Evolutionary conservation across 257 asterid species (phyloP), one percentile per base, ranked within the genome.

Genomic region (Lithospermum erythrorhizon): DNA sequence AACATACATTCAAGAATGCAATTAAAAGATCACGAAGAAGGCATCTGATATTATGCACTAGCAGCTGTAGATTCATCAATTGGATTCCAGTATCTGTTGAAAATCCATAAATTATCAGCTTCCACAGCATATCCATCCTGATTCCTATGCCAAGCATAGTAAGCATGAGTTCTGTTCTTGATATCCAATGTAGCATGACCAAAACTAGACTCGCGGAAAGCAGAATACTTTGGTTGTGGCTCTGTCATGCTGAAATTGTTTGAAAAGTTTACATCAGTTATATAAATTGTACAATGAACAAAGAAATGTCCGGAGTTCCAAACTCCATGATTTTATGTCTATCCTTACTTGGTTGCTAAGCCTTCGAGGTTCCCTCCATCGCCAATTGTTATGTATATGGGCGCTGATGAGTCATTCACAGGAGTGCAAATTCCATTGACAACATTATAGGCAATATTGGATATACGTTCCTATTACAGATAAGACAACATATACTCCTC

Each of bases 301-400:
- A 61, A 27, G 17, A 35, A 61, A 61, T 24, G 35, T 45, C 69
- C 3, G 4, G 6, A 27, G 32, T 5, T 27, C 32, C 32, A 27
- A 7, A 55, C 2, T 14, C 59, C n/a, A 55, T 3, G 3, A 53
- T 53, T 53, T 11, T 2, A 53, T 18, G 24, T 53, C 25, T 0
- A 55, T 21, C 21, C 59, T 20, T 55, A 55, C 59, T 20, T 23
- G 32, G 2, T 55, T 20, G 59, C 59, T 23, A 55, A 55, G 57
- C 90, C 90, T 74, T 83, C 90, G 37, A 76, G 67, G 59, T 83
- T 83, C 30, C 87, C 87, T 35, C 87, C 82, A 58, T 83, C 85
- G 24, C 83, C 87, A 24, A 83, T 80, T 29, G 84, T 72, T 35
- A 80, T 76, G 49, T 78, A 80, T 20, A 78, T 71, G 0, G 83